Base-by-base conservation (phyloP, 148 eudicot genomes). In the Rhododendron ferrugineum region DNA sequence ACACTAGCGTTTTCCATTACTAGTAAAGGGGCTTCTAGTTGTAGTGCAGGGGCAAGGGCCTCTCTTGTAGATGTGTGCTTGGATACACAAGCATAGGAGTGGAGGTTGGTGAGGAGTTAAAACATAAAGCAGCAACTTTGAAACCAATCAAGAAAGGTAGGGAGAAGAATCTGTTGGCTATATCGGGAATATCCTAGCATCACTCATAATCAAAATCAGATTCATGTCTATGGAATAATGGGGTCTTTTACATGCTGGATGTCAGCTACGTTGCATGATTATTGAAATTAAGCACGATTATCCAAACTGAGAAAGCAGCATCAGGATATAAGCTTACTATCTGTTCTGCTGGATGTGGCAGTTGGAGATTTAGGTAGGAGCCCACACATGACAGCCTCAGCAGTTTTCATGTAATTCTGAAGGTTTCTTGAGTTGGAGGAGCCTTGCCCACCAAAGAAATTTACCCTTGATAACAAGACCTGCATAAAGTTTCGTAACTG, bases 351-450 rank as follows among this genome's bases (percentile, higher is more conserved):
- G 82, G 90, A 7, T 54, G 96, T 93, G 37, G 95, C 97, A 3
- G 93, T 91, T 47, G 99, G 98, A 78, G 99, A 96, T 64, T 91
- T 88, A 32, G 96, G 97, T 79, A 96, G 82, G 79, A 96, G 93
- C 85, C 96, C 93, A 47, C 99, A 96, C 91, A 96, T 93, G 62
- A 96, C 92, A 84, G 95, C 92, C 85, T 96, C 96, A 18, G 98
- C 96, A 49, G 98, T 90, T 83, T 93, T 81, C 87, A 92, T 88
- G 79, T 95, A 96, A 37, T 86, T 90, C 72, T 85, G 81, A 72
- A 95, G 91, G 85, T 86, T 91, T 72, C 86, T 90, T 18, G 95
- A 86, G 85, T 90, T 86, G 64, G 98, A 85, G 62, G 88, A 47
- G 73, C 89, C 97, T 86, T 94, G 91, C 28, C 90, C 85, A 50